phyloP scores from a whole-genome alignment of 805 yeast species.

The Scheffersomyces spartinae region DNA sequence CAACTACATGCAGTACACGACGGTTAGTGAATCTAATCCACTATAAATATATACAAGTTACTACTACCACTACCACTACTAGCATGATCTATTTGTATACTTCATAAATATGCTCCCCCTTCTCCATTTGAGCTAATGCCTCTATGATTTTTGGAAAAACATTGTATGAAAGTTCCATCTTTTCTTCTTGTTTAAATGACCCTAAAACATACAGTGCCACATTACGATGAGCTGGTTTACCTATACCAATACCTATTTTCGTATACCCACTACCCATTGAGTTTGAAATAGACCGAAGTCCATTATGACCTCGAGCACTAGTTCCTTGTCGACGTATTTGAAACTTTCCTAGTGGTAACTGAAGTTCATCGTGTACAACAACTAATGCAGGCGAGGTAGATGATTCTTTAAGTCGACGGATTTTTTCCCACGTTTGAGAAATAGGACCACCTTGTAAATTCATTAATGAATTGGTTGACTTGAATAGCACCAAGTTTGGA shows the following conservation, averaged over 20 bases:
- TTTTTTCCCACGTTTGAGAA: constrained; percentile 32
- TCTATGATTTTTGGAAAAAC: constrained; percentile 30
- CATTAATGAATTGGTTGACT: constrained; percentile 52
- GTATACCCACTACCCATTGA: constrained; percentile 40
- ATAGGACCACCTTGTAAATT: constrained; percentile 58
- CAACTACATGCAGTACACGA: too few species aligned
- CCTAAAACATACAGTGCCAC: constrained; percentile 58
- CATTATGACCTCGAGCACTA: constrained; percentile 77
- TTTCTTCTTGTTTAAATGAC: constrained; percentile 36
- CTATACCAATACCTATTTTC: constrained; percentile 72
- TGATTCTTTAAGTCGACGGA: too few species aligned
- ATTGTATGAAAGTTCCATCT: constrained; percentile 22
- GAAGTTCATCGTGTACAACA: constrained; percentile 73
- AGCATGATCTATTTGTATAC: too few species aligned
- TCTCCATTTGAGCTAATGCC: constrained; percentile 23
- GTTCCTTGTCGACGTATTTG: constrained; percentile 50
- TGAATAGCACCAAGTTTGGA: constrained; percentile 25
- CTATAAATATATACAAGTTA: too few species aligned
- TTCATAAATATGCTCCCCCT: constrained; percentile 6
- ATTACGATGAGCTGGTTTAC: constrained; percentile 41
- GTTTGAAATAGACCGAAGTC: constrained; percentile 48
- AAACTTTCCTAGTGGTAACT: constrained; percentile 50
- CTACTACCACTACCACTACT: too few species aligned
- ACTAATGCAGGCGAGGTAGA: constrained; percentile 34
- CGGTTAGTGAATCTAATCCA: too few species aligned